Evolutionary conservation across 2,329 filamentous ascomycete genomes (phyloP).

Genomic region (Aulographum hederae): DNA sequence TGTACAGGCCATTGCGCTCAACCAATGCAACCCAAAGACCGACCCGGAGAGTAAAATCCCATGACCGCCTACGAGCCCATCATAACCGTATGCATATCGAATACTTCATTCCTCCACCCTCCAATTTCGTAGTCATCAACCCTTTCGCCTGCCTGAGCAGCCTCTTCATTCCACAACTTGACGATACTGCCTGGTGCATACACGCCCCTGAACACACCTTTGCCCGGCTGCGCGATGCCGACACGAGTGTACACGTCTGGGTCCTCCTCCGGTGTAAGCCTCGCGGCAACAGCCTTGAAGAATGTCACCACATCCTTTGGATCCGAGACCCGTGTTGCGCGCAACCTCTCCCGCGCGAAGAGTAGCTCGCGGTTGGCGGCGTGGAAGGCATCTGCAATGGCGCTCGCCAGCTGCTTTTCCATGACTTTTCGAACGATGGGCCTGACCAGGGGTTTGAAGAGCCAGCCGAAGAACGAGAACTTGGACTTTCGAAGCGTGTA

Average conservation of each 20-base stretch:
- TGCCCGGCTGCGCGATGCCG: slow-evolving; percentile 43
- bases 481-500: slow-evolving; percentile 60
- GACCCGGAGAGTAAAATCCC: too few relatives aligned
- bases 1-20: too few relatives aligned
- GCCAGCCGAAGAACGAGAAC: slow-evolving; percentile 61
- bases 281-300: slow-evolving; percentile 60
- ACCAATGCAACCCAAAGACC: too few relatives aligned
- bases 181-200: slow-evolving; percentile 83
- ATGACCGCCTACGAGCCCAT: too few relatives aligned
- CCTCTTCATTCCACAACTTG: slow-evolving; percentile 78
- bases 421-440: slow-evolving; percentile 64
- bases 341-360: slow-evolving; percentile 69
- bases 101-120: slow-evolving; percentile 78
- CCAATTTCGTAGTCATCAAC: slow-evolving; percentile 54
- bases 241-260: slow-evolving; percentile 59
- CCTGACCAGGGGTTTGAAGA: slow-evolving; percentile 67
- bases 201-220: slow-evolving; percentile 58
- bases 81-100: slow-evolving; percentile 30
- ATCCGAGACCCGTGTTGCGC: slow-evolving; percentile 67
- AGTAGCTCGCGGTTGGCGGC: slow-evolving; percentile 69
- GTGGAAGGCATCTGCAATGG: slow-evolving; percentile 52
- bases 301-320: slow-evolving; percentile 70
- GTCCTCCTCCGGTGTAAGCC: slow-evolving; percentile 53
- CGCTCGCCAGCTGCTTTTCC: slow-evolving; percentile 57
- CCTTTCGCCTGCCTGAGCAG: slow-evolving; percentile 46